These are phyloP conservation scores for Tricholoma hemisulphureum DNA, from an alignment of 768 basidiomycete species.

Conservation along the genomic window DNA sequence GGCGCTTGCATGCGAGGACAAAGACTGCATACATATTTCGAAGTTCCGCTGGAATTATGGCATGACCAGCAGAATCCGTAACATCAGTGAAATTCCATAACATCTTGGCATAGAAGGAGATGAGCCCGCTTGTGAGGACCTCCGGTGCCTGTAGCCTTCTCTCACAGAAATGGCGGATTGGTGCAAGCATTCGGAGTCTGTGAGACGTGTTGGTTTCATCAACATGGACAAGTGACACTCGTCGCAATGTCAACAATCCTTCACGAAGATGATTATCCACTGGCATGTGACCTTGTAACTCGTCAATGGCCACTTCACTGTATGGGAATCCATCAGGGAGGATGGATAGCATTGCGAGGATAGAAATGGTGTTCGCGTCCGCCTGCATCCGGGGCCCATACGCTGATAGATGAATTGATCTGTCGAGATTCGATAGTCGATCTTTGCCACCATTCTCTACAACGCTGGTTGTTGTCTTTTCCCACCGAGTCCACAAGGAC, in stretches of 20 bases:
- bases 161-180: not conserved
- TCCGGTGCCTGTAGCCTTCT: not conserved
- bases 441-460: constrained; percentile 19
- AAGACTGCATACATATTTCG: not conserved
- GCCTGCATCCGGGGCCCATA: constrained; percentile 12
- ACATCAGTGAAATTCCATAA: not conserved
- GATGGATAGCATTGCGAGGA: constrained; percentile 18
- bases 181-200: not conserved
- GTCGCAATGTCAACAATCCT: not conserved
- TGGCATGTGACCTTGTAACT: not conserved
- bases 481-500: constrained; percentile 17
- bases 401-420: constrained; percentile 16
- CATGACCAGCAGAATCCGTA: not conserved
- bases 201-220: not conserved
- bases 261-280: not conserved
- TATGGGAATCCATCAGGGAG: constrained; percentile 16
- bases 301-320: not conserved
- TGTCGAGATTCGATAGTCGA: constrained; percentile 18
- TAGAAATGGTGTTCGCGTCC: constrained; percentile 6
- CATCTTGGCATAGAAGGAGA: not conserved
- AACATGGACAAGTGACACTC: not conserved
- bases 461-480: constrained; percentile 12
- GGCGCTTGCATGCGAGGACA: not conserved
- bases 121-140: not conserved
- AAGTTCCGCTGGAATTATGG: not conserved